Conservation (phyloP, 441 rosid species). For the Arabidopsis lyrata region DNA sequence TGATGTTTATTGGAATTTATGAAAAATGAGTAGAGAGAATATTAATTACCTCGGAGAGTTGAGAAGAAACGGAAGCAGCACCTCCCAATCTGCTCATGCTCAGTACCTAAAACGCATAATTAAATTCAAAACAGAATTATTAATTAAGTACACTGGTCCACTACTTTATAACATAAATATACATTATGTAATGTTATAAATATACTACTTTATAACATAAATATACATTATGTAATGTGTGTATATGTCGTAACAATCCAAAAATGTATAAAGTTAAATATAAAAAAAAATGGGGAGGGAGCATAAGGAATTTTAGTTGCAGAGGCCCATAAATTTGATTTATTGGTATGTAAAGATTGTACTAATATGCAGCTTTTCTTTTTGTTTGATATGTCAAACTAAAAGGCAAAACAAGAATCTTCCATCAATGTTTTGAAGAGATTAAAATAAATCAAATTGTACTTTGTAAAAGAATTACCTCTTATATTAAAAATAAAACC, state of each 20-base stretch:
- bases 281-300: conserved; percentile 20
- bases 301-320: conserved; percentile 45
- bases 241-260: conserved; percentile 20
- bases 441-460: conserved; percentile 2
- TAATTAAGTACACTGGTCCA: conserved; percentile 22
- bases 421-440: conserved; percentile 22
- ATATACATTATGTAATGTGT: neutral
- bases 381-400: conserved; percentile 39
- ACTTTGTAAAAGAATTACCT: conserved; percentile 1
- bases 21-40: neutral
- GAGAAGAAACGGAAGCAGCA: conserved; percentile 83
- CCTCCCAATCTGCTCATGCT: conserved; percentile 94
- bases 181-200: too few relatives aligned
- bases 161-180: conserved; percentile 8
- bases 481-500: neutral
- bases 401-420: conserved; percentile 37
- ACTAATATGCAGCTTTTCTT: conserved; percentile 39
- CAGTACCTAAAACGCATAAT: conserved; percentile 35
- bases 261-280: too few relatives aligned
- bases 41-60: conserved; percentile 72
- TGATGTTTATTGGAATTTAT: neutral
- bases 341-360: conserved; percentile 18
- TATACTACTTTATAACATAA: conserved; percentile 12
- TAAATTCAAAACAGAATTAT: conserved; percentile 10
- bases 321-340: conserved; percentile 45